Percentiles rank a stretch among this genome's conserved stretches.
phyloP scores from a whole-genome alignment of 306 rosid genomes.

The Quillaja saponaria region DNA sequence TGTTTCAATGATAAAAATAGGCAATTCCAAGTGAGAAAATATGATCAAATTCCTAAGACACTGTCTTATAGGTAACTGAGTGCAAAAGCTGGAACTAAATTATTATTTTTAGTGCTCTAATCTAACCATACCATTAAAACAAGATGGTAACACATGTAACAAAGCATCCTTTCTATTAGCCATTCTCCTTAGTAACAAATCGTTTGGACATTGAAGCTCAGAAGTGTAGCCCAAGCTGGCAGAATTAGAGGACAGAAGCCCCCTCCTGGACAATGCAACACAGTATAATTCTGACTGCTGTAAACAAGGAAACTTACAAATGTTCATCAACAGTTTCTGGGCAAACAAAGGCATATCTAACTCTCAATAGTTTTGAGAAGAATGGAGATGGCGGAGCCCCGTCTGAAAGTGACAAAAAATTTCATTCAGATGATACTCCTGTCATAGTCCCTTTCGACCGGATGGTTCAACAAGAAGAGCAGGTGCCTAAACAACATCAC shows the following conservation, averaged over 20 bases:
- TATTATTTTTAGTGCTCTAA: too few species aligned
- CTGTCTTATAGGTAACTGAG: too few species aligned
- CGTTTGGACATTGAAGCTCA: too few species aligned
- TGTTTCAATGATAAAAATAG: too few species aligned
- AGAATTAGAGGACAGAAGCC: slow-evolving; percentile 27
- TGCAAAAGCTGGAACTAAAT: too few species aligned
- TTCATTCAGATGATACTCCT: slow-evolving; percentile 21
- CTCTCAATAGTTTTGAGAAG: background rate
- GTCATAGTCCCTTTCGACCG: slow-evolving; percentile 42
- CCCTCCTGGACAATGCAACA: too few species aligned
- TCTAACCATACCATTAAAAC: too few species aligned
- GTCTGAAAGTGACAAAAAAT: slow-evolving; percentile 1
- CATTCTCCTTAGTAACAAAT: background rate
- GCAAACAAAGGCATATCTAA: slow-evolving; percentile 7
- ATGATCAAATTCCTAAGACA: too few species aligned
- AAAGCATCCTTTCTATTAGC: background rate
- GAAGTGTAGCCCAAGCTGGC: slow-evolving; percentile 27
- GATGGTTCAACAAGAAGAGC: slow-evolving; percentile 12
- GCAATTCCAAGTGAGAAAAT: too few species aligned
- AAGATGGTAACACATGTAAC: too few species aligned
- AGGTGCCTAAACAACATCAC: too few species aligned
- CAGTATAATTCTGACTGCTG: slow-evolving; percentile 26
- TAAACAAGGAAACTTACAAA: background rate
- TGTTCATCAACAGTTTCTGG: background rate
- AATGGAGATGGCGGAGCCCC: slow-evolving; percentile 13